These are phyloP conservation scores for Pseudopediastrum boryanum DNA, from an alignment of 139 green algal species.

Conservation along the genomic window DNA sequence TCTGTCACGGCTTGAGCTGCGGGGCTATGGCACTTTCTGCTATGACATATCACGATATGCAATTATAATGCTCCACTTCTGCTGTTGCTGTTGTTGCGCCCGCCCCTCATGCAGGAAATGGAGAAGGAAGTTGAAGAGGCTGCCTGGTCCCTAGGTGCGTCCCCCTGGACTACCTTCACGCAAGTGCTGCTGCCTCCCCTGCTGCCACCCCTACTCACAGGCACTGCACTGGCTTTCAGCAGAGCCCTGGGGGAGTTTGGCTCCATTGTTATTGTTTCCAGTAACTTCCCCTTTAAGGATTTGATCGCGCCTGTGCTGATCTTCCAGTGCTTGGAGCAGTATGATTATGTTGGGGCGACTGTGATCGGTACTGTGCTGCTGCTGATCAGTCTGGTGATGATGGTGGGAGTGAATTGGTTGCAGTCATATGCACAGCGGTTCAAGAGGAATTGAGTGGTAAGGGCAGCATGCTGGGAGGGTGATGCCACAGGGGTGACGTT, in stretches of 20 bases:
- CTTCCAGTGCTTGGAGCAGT: constrained; percentile 85
- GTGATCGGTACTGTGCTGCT: constrained; percentile 79
- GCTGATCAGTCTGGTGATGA: constrained; percentile 63
- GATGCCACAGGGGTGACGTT: too few species aligned
- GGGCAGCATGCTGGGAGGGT: too few species aligned
- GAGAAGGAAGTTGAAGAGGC: constrained; percentile 68
- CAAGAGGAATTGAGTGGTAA: constrained; percentile 34
- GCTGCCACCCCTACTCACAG: constrained; percentile 68
- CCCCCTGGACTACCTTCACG: constrained; percentile 65
- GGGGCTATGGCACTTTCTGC: too few species aligned
- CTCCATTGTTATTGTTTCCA: constrained; percentile 75
- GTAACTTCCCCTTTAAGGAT: constrained; percentile 80
- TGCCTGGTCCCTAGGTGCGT: constrained; percentile 72
- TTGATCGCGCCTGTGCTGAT: constrained; percentile 79
- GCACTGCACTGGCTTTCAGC: constrained; percentile 73
- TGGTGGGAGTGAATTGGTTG: constrained; percentile 70
- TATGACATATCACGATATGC: too few species aligned
- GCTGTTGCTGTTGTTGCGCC: background rate
- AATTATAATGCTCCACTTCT: too few species aligned
- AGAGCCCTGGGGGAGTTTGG: constrained; percentile 76
- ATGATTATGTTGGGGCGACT: constrained; percentile 74
- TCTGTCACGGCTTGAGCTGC: too few species aligned
- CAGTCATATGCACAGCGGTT: constrained; percentile 47
- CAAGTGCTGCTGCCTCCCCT: constrained; percentile 69
- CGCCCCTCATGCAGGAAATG: constrained; percentile 67